A percentile compares a stretch with the other conserved stretches of the same genome.
phyloP scores from a whole-genome alignment of 1,139 yeast genomes.

The Pichia terricola region DNA sequence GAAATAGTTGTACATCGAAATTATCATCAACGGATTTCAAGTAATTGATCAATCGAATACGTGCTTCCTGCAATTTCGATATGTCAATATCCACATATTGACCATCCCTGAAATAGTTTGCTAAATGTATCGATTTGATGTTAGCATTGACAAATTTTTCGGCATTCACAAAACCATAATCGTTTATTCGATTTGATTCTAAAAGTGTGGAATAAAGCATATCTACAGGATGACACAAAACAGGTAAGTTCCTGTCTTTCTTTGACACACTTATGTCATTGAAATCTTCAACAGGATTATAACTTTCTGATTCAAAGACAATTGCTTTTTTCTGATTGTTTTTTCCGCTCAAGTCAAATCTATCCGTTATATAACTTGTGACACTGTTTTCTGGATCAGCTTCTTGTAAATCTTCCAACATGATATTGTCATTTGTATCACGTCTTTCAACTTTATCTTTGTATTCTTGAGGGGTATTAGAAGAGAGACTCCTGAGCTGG shows the following conservation, averaged over 20 bases:
- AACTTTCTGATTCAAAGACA: not conserved
- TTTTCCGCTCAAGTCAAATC: not conserved
- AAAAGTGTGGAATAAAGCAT: conserved; percentile 15
- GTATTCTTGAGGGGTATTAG: not conserved
- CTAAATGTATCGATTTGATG: conserved; percentile 14
- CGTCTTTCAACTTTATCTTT: not conserved
- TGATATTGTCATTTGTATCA: not conserved
- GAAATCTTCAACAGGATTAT: not conserved
- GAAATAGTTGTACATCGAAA: conserved; percentile 12
- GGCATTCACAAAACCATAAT: conserved; percentile 15
- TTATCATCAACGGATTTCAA: conserved; percentile 11
- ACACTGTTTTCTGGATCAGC: no score
- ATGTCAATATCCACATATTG: conserved; percentile 5
- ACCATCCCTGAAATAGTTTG: conserved; percentile 20
- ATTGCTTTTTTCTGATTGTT: not conserved
- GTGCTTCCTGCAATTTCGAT: conserved; percentile 1
- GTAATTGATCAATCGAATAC: conserved; percentile 5
- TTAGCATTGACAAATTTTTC: conserved; percentile 11
- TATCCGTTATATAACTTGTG: no score
- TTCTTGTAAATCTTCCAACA: no score
- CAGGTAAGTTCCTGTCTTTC: conserved; percentile 7
- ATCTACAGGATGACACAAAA: conserved; percentile 16
- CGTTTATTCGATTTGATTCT: conserved; percentile 10
- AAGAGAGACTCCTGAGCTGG: not conserved
- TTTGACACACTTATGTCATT: not conserved